These are phyloP conservation scores for Xylariaceae sp. DNA, from an alignment of 2,329 filamentous ascomycete genomes.

Conservation along the genomic window DNA sequence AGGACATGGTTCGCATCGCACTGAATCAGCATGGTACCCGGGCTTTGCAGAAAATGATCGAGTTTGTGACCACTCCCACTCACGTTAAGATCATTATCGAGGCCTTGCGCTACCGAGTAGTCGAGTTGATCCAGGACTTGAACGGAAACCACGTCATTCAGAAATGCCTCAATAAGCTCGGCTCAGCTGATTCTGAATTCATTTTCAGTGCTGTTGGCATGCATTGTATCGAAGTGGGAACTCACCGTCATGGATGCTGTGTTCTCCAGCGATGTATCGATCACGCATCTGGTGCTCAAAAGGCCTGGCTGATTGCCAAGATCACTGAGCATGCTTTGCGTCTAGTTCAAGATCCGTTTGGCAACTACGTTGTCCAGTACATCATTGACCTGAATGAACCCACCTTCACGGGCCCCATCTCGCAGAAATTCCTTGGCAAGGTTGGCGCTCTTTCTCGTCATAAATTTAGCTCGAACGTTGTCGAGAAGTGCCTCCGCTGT, in stretches of 20 bases:
- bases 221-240: conserved; percentile 85
- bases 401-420: conserved; percentile 82
- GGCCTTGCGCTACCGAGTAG: conserved; percentile 76
- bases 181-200: conserved; percentile 79
- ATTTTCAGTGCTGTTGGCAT: conserved; percentile 92
- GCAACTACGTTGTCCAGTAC: conserved; percentile 98
- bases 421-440: conserved; percentile 69
- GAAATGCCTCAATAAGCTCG: conserved; percentile 95
- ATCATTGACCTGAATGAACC: conserved; percentile 91
- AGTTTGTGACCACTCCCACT: conserved; percentile 79
- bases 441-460: conserved; percentile 76
- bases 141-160: conserved; percentile 99
- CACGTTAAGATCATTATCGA: conserved; percentile 86
- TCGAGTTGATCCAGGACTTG: conserved; percentile 91
- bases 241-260: conserved; percentile 95
- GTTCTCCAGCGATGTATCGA: conserved; percentile 98
- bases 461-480: conserved; percentile 99
- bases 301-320: conserved; percentile 74
- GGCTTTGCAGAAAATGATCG: conserved; percentile 98
- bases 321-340: conserved; percentile 86
- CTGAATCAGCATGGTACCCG: conserved; percentile 96
- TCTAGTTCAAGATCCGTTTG: conserved; percentile 93
- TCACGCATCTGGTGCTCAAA: conserved; percentile 86
- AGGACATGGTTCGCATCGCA: conserved; percentile 85
- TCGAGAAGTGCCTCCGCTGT: conserved; percentile 92